Percentiles rank a stretch among this genome's conserved stretches.
Conservation (phyloP, 257 asterid genomes). For the Ilex aquifolium region DNA sequence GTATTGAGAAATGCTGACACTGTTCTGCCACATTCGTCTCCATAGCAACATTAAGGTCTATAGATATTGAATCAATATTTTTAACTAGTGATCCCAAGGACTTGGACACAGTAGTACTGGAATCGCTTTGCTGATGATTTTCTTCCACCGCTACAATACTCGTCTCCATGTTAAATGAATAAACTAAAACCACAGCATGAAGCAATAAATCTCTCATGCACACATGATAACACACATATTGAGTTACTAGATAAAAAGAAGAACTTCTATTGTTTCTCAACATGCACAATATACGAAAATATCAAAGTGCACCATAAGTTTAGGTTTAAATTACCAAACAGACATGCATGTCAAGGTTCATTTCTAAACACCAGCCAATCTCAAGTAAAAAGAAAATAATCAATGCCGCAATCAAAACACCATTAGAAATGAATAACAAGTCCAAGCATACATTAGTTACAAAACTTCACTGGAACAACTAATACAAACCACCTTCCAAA, state of each 20-base stretch:
- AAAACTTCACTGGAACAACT: background rate
- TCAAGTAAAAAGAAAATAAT: background rate
- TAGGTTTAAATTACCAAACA: background rate
- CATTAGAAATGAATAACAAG: background rate
- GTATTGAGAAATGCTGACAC: slow-evolving; percentile 61
- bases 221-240: background rate
- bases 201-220: slow-evolving; percentile 10
- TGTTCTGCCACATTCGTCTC: slow-evolving; percentile 26
- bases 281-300: no score
- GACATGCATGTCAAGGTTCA: background rate
- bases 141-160: slow-evolving; percentile 25
- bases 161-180: slow-evolving; percentile 34
- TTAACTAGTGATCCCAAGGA: slow-evolving; percentile 33
- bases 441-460: background rate
- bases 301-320: background rate
- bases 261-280: no score
- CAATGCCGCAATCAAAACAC: background rate
- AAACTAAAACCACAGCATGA: slow-evolving; percentile 16
- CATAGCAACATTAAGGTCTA: slow-evolving; percentile 38
- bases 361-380: background rate
- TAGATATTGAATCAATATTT: slow-evolving; percentile 42
- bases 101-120: slow-evolving; percentile 26
- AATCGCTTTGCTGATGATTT: slow-evolving; percentile 17
- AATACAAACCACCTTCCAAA: background rate
- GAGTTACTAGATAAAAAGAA: slow-evolving; percentile 9